Percentiles rank a stretch among this genome's conserved stretches.
Conservation (phyloP, 1,139 yeast genomes). For the Debaryomycetaceae sp. region DNA sequence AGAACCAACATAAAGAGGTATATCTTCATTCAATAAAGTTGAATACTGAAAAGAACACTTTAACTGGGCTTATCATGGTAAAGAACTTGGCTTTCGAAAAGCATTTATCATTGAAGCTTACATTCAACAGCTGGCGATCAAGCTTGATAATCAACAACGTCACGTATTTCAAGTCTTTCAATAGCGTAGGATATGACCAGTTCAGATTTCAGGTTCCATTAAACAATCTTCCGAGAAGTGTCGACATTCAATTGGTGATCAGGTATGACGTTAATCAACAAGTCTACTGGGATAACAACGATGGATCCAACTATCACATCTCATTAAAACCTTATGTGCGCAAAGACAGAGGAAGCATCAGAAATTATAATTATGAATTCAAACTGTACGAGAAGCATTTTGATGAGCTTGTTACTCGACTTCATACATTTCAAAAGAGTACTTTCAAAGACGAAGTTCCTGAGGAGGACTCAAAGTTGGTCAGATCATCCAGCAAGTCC, state of each 20-base stretch:
- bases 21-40: constrained; percentile 10
- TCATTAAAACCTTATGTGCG: constrained; percentile 14
- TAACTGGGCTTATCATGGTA: constrained; percentile 33
- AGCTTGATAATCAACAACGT: constrained; percentile 27
- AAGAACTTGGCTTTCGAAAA: constrained; percentile 41
- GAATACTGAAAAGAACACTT: constrained; percentile 14
- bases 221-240: constrained; percentile 18
- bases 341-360: constrained; percentile 9
- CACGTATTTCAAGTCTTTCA: constrained; percentile 23
- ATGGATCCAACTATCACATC: constrained; percentile 26
- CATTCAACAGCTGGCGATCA: constrained; percentile 38
- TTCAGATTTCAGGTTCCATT: constrained; percentile 36
- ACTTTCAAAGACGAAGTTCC: constrained; percentile 4
- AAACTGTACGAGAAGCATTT: constrained; percentile 17
- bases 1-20: constrained; percentile 4
- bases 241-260: constrained; percentile 24
- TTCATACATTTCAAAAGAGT: constrained; percentile 6
- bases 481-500: constrained; percentile 6
- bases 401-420: constrained; percentile 23
- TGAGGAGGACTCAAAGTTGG: neutral
- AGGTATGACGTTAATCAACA: constrained; percentile 21
- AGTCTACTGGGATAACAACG: constrained; percentile 37
- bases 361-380: constrained; percentile 14
- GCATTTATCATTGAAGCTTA: constrained; percentile 30
- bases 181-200: constrained; percentile 29